Conservation (phyloP, 805 yeast species). For the Nakazawaea holstii region DNA sequence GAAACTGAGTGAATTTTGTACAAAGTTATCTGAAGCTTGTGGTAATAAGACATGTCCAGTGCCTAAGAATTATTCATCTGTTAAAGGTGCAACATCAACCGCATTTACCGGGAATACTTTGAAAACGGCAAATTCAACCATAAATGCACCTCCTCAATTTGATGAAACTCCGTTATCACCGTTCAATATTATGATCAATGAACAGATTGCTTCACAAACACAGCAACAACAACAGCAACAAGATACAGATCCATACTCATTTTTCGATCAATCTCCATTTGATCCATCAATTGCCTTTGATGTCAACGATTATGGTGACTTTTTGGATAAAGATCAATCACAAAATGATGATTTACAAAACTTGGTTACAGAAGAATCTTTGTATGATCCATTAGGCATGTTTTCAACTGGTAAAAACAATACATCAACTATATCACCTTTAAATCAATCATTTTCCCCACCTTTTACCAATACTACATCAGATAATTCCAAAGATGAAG, state of each 20-base stretch:
- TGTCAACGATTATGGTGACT: conserved; percentile 8
- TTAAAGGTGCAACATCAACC: conserved; percentile 12
- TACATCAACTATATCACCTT: conserved; percentile 8
- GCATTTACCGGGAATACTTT: conserved; percentile 6
- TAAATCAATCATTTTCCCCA: conserved; percentile 18
- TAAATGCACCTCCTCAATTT: conserved; percentile 8
- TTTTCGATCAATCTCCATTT: conserved; percentile 41
- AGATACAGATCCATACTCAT: conserved; percentile 37
- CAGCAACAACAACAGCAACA: not conserved
- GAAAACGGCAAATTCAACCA: not conserved
- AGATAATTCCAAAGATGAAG: conserved; percentile 17
- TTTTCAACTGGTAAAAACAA: conserved; percentile 4
- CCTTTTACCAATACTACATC: conserved; percentile 14
- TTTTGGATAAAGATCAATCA: not conserved
- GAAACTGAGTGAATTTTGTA: conserved; percentile 71
- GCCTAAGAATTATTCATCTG: conserved; percentile 34
- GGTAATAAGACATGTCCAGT: conserved; percentile 69
- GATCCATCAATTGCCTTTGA: conserved; percentile 50
- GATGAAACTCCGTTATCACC: conserved; percentile 3
- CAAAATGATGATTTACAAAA: conserved; percentile 20
- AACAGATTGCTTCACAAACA: not conserved
- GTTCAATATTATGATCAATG: not conserved
- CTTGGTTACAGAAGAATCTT: conserved; percentile 50
- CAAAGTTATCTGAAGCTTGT: conserved; percentile 72
- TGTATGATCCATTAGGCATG: conserved; percentile 46